A percentile compares a stretch with the other conserved stretches of the same genome.
phyloP scores from a whole-genome alignment of 495 filamentous ascomycete species.

The Aspergillus wentii region DNA sequence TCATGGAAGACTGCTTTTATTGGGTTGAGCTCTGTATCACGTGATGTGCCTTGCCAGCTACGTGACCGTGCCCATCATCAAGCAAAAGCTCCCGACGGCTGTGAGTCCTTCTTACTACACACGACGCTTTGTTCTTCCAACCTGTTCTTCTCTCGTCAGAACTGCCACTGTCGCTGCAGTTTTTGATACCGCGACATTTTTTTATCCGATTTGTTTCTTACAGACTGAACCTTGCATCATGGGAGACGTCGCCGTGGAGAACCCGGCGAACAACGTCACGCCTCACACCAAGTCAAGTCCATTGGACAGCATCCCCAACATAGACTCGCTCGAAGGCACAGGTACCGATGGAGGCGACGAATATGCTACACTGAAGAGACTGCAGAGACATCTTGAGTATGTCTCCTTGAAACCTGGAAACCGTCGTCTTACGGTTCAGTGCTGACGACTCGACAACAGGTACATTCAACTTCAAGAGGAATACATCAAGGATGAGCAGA shows the following conservation, averaged over 20 bases:
- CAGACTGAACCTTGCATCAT: conserved; percentile 41
- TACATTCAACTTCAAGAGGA: conserved; percentile 98
- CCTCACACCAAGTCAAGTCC: conserved; percentile 73
- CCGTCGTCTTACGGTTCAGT: neutral
- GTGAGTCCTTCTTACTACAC: neutral
- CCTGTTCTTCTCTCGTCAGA: neutral
- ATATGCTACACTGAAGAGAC: conserved; percentile 89
- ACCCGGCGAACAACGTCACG: conserved; percentile 63
- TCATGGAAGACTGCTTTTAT: too few species aligned
- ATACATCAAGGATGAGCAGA: conserved; percentile 99
- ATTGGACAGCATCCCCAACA: conserved; percentile 78
- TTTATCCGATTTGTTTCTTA: conserved; percentile 1
- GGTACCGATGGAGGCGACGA: conserved; percentile 82
- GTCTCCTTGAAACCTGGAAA: conserved; percentile 12
- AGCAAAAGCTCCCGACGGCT: neutral
- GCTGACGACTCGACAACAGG: conserved; percentile 42
- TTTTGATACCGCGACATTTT: too few species aligned
- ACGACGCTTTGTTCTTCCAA: neutral
- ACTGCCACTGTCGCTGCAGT: too few species aligned
- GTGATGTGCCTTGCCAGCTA: neutral
- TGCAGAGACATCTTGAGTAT: conserved; percentile 93
- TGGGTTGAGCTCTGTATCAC: neutral
- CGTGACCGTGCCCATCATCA: neutral
- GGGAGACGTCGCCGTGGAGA: conserved; percentile 83
- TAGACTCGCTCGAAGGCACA: conserved; percentile 81